These are phyloP conservation scores for Aspergillus terreus DNA, from an alignment of 2,329 filamentous ascomycete species.

Conservation along the genomic window DNA sequence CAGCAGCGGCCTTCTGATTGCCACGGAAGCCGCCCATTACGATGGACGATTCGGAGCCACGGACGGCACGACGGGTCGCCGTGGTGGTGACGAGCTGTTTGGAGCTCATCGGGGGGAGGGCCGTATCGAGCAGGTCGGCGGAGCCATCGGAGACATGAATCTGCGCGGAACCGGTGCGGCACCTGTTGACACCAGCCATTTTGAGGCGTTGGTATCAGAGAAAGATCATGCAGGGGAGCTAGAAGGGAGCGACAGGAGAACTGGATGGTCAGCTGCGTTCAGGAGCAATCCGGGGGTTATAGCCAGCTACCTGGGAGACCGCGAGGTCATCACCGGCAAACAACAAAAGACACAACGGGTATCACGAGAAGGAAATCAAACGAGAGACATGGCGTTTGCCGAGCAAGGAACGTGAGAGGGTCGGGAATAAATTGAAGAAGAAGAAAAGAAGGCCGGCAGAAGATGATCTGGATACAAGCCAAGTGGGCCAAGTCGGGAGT, in stretches of 20 bases:
- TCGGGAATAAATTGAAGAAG: conserved; percentile 2
- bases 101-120: conserved; percentile 28
- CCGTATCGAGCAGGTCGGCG: conserved; percentile 22
- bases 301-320: background rate
- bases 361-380: conserved; percentile 5
- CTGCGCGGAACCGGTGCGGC: conserved; percentile 11
- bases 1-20: conserved; percentile 10
- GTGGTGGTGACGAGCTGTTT: conserved; percentile 14
- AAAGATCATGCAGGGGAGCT: background rate
- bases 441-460: conserved; percentile 7
- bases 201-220: background rate
- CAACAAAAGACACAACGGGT: background rate
- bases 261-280: background rate
- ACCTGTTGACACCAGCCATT: background rate
- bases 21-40: conserved; percentile 11
- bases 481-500: conserved; percentile 6
- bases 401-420: background rate
- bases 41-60: conserved; percentile 15
- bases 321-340: conserved; percentile 1
- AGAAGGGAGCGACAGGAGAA: background rate
- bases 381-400: background rate
- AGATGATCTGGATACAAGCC: conserved; percentile 5
- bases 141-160: conserved; percentile 1
- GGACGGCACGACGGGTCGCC: conserved; percentile 10
- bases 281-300: background rate